Base-by-base conservation (phyloP, 1,139 yeast species). In the Ogataea hybrid region DNA sequence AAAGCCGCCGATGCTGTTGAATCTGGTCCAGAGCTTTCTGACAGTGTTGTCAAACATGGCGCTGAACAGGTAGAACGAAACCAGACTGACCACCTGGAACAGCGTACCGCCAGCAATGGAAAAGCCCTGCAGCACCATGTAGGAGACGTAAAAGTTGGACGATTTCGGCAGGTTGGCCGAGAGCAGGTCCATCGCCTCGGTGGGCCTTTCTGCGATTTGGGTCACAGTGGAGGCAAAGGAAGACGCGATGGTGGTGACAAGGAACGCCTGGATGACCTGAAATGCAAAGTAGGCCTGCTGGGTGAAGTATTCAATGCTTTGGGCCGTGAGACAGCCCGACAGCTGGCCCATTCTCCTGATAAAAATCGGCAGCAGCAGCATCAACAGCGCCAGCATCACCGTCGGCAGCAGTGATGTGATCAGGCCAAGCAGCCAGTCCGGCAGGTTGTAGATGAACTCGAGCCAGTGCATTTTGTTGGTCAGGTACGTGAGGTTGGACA, bases 241-340 rank as follows among this genome's bases (percentile, higher is more conserved):
- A 10, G 96, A 86, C 16, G 95, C 72, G 45, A 87, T 63, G 1
- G 97, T 87, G 41, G 87, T 75, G 40, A 89, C 89, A 49, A 90
- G 64, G 65, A 90, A 90, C 14, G 73, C 87, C 61, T 90, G 89
- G 35, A 90, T 80, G 41, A 88, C 90, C 65, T 85, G 92, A 77
- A 90, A 90, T 2, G 89, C 95, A 67, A 76, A 92, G 64, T 71
- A 92, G 74, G 95, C 84, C 20, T 82, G 73, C 64, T 92, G 97
- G 51, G 95, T 87, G 64, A 77, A 86, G 46, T 75, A 70, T 58
- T 90, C 96, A 44, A 86, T 77, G 43, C 81, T 74, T 55, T 88
- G 90, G 20, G 67, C 57, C 2, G 96, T 79, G 20, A 87, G 71
- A 39, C 74, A 68, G 17, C 98, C 98, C 21, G 88, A 67, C 34